Evolutionary conservation across 257 asterid species (phyloP), one percentile per base, ranked within the genome.

Genomic region (Petunia secreta): DNA sequence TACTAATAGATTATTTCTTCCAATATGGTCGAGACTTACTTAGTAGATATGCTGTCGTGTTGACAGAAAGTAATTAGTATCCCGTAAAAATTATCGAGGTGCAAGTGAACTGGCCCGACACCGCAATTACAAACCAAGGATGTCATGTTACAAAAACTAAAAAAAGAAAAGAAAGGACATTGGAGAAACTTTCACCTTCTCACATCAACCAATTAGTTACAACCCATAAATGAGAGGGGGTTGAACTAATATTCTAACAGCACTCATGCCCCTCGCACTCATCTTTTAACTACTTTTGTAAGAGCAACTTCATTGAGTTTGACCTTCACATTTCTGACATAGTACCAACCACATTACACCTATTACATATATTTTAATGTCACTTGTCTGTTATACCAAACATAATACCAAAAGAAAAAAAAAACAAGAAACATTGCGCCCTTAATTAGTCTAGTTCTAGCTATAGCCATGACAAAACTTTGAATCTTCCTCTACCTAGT

Each of bases 321-420:
- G 89, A 86, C 91, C 80, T 84, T 75, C 59, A 38, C 80, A 63
- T 83, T 82, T 25, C 74, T 77, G 62, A 55, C 25, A 25, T 25
- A 25, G 25, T 25, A 25, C 87, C 89, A 85, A 83, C 85, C 82
- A 81, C 82, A 40, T 55, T 41, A 55, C 78, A 82, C 69, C 79
- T 65, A 46, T 66, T 66, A n/a, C 53, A 36, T 37, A 37, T 25
- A 63, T 36, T 25, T 63, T 63, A 25, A n/a, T 1, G 6, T 36
- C 14, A 64, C 73, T 64, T 64, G 34, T 38, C 50, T 38, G 39
- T 2, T 64, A 64, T 25, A 38, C 71, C 36, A 39, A 65, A 65
- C 39, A 65, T 0, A 52, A 53, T 36, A 46, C 4, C 5, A 1
- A 34, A 36, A 2, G 6, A 0, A 6, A 50, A n/a, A 34, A 34